Percentiles rank a stretch among this genome's conserved stretches.
phyloP scores from a whole-genome alignment of 257 asterid species.

The Solanum ossicruentum region DNA sequence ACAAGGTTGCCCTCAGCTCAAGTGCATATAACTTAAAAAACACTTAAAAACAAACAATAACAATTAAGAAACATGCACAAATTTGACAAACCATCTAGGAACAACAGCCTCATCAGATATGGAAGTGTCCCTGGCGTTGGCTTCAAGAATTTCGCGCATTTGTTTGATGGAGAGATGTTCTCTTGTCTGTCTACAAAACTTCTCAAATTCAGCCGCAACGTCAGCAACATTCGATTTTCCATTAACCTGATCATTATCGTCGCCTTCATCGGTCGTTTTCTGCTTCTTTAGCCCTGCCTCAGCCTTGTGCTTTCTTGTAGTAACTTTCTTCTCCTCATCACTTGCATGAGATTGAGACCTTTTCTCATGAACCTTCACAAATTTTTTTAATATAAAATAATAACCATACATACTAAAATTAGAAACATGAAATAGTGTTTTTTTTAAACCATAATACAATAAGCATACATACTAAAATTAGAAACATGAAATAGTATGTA shows the following conservation, averaged over 20 bases:
- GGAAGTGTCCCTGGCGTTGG: slow-evolving; percentile 40
- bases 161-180: slow-evolving; percentile 60
- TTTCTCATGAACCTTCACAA: slow-evolving; percentile 43
- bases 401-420: background rate
- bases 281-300: slow-evolving; percentile 46
- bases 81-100: slow-evolving; percentile 52
- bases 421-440: too few relatives aligned
- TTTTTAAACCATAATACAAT: too few relatives aligned
- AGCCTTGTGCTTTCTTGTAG: slow-evolving; percentile 77
- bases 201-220: slow-evolving; percentile 40
- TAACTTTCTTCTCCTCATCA: slow-evolving; percentile 41
- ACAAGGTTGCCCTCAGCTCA: too few relatives aligned
- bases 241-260: slow-evolving; percentile 7
- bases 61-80: background rate
- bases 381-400: background rate
- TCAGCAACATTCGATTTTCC: slow-evolving; percentile 21
- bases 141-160: slow-evolving; percentile 68
- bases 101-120: slow-evolving; percentile 67
- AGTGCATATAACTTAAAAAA: too few relatives aligned
- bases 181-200: slow-evolving; percentile 43
- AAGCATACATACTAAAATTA: too few relatives aligned
- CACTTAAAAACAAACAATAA: background rate
- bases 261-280: slow-evolving; percentile 3
- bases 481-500: too few relatives aligned
- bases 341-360: slow-evolving; percentile 34